Base-by-base conservation (phyloP, 768 basidiomycete species). In the Boletus rubescentipes region DNA sequence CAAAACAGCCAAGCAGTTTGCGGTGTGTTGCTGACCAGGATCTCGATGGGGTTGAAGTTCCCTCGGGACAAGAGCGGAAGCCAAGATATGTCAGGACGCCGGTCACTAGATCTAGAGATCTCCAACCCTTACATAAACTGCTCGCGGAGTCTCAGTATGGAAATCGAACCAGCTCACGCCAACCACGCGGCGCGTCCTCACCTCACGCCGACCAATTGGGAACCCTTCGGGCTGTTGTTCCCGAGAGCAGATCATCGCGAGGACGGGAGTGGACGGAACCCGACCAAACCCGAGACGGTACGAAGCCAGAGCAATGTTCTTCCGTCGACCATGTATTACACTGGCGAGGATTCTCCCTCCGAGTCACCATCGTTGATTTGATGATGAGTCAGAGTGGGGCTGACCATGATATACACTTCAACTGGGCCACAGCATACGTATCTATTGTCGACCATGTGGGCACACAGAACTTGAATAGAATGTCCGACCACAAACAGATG, bases 161-260 rank as follows among this genome's bases (percentile, higher is more conserved):
- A 37, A 61, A 51, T 11, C 43, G 62, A 64, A 51, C 65, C 43
- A 18, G 65, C 21, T 64, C 57, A 26, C 32, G 6, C 15, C 26
- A 29, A 43, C 41, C 8, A n/a, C 9, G 26, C 26, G 26, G 26
- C 26, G 26, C 26, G 26, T 9, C n/a, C 36, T n/a, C 10, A 9
- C 16, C 36, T 37, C 9, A 15, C 35, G n/a, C n/a, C n/a, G 16
- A 35, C 4, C 35, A 36, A n/a, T 8, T 16, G 8, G 7, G 4
- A 12, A 2, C 7, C 15, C 16, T 41, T 26, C 23, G 15, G 26
- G 9, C 23, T 20, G 29, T 34, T 11, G n/a, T 23, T 23, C 43
- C 21, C 30, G 30, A 20, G 26, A 8, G 52, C n/a, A 54, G 35
- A 53, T 53, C 38, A 34, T 26, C 31, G 21, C 14, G 16, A n/a